These are phyloP conservation scores for Phytophthora aleatoria DNA, from an alignment of 352 stramenopile genomes.

Conservation along the genomic window DNA sequence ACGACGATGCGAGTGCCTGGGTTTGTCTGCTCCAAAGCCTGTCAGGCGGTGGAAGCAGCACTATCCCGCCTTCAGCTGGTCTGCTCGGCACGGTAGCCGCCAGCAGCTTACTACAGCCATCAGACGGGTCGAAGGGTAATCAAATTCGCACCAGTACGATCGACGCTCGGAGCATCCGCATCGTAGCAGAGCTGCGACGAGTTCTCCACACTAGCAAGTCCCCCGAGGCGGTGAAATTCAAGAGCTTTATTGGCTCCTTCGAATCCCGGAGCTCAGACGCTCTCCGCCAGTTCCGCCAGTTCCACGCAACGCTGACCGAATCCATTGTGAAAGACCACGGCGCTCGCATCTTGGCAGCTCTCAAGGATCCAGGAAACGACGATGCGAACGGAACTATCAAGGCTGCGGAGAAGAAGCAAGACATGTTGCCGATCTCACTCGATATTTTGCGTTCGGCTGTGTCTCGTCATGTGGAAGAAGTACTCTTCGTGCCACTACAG, in stretches of 20 bases:
- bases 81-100: constrained; percentile 43
- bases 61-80: constrained; percentile 39
- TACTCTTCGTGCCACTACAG: constrained; percentile 72
- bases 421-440: constrained; percentile 46
- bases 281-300: constrained; percentile 65
- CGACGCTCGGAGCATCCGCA: constrained; percentile 77
- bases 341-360: constrained; percentile 59
- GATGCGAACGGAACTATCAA: constrained; percentile 17
- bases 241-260: constrained; percentile 65
- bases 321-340: constrained; percentile 72
- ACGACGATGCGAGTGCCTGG: constrained; percentile 88
- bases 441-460: constrained; percentile 62
- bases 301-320: constrained; percentile 61
- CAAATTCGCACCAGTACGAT: constrained; percentile 44
- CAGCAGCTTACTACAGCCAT: constrained; percentile 41
- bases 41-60: constrained; percentile 42
- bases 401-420: constrained; percentile 24
- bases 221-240: constrained; percentile 68
- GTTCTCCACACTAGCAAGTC: constrained; percentile 83
- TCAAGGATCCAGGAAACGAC: constrained; percentile 50
- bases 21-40: constrained; percentile 83
- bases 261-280: constrained; percentile 48
- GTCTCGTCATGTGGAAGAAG: constrained; percentile 83
- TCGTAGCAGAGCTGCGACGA: constrained; percentile 77
- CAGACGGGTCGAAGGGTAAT: constrained; percentile 30